Base-by-base conservation (phyloP, 768 basidiomycete genomes). In the Ephemerocybe angulata region DNA sequence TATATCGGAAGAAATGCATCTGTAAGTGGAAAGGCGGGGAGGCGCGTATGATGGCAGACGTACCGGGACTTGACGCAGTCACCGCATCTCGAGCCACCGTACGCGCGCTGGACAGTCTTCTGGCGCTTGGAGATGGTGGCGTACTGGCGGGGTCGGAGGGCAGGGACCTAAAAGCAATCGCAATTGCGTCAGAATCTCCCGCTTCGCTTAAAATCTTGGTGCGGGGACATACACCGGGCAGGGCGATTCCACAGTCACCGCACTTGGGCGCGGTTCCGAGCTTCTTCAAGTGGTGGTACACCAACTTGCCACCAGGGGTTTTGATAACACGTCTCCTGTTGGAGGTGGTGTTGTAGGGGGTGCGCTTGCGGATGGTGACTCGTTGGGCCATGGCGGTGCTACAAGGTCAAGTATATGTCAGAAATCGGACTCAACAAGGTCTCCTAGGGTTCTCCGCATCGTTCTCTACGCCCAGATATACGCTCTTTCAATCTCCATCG, bases 261-360 rank as follows among this genome's bases (percentile, higher is more conserved):
- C 96, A 99, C 76, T 98, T 97, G 62, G 94, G 96, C 43, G 88
- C 77, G 28, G 90, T 84, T 54, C 86, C 87, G 62, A 85, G 85
- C 80, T 99, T 98, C 85, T 95, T 92, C 76, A 98, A 77, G 74
- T 97, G 91, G 79, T 98, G 95, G 79, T 96, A 95, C 65, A 96
- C 93, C 65, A 98, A 88, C 77, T 90, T 93, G 62, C 97, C 97
- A 76, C 96, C 97, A 52, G 97, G 97, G 33, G 97, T 98, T 83
- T 98, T 98, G 58, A 98, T 86, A 62, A 98, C 83, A 64, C 94
- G 88, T 70, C 95, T 83, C 70, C 93, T 86, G 84, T 88, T 94
- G 56, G 96, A 98, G 66, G 87, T 86, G 75, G 97, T 98, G 86
- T 97, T 98, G 84, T 99, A 97, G 21, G 93, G 86, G 63, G 88